phyloP scores from a whole-genome alignment of 176 grass and related monocot species.

The Ananas comosus region DNA sequence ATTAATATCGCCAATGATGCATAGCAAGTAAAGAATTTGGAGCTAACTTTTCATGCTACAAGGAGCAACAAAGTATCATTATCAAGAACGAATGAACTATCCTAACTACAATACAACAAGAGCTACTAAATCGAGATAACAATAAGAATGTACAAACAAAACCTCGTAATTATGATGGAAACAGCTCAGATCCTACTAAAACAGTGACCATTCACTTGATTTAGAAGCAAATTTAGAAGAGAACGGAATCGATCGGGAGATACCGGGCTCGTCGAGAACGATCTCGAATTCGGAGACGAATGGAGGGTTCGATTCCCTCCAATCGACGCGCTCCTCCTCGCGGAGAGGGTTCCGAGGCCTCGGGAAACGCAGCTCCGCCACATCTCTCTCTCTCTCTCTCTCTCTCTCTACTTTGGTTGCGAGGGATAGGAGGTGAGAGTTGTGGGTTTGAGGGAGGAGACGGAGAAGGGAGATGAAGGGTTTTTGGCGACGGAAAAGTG shows the following conservation, averaged over 20 bases:
- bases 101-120: not conserved
- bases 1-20: too few relatives aligned
- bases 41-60: too few relatives aligned
- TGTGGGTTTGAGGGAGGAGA: too few relatives aligned
- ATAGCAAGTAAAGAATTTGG: too few relatives aligned
- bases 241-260: constrained; percentile 11
- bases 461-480: too few relatives aligned
- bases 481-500: too few relatives aligned
- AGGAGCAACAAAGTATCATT: too few relatives aligned
- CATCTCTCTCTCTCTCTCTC: constrained; percentile 28
- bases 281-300: constrained; percentile 15
- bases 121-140: constrained; percentile 2
- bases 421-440: too few relatives aligned
- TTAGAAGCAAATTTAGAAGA: not conserved
- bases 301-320: not conserved
- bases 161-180: too few relatives aligned
- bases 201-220: not conserved
- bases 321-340: constrained; percentile 24
- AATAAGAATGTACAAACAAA: not conserved
- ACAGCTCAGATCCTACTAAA: not conserved
- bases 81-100: too few relatives aligned
- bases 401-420: not conserved
- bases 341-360: constrained; percentile 42
- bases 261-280: constrained; percentile 54
- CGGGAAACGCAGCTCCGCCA: constrained; percentile 82